A percentile compares a stretch with the other conserved stretches of the same genome.
phyloP scores from a whole-genome alignment of 2,329 filamentous ascomycete genomes.

The Fusarium pseudocircinatum region DNA sequence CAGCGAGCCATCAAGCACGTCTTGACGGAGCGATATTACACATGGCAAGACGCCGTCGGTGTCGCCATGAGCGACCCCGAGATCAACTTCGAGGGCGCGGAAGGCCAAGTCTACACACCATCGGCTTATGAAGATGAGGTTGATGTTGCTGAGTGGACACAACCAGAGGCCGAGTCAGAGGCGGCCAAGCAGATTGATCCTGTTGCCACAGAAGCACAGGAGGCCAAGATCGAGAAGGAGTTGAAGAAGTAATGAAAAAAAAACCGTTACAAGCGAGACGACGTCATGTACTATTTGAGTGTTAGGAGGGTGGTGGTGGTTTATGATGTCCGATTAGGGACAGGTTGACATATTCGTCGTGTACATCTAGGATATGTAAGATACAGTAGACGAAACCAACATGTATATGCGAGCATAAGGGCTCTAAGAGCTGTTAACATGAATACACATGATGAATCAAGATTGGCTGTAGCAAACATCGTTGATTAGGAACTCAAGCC shows the following conservation, averaged over 20 bases:
- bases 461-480: neutral
- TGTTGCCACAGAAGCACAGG: conserved; percentile 20
- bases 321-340: conserved; percentile 2
- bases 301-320: neutral
- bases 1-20: conserved; percentile 85
- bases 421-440: neutral
- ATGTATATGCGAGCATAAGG: conserved; percentile 10
- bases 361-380: conserved; percentile 43
- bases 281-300: conserved; percentile 27
- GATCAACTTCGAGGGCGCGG: conserved; percentile 64
- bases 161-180: conserved; percentile 31
- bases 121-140: conserved; percentile 50
- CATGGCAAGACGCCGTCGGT: conserved; percentile 80
- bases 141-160: conserved; percentile 39
- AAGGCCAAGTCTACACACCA: conserved; percentile 62
- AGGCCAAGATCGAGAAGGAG: conserved; percentile 37
- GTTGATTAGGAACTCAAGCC: neutral
- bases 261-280: neutral
- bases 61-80: conserved; percentile 74
- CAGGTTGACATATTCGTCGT: conserved; percentile 25
- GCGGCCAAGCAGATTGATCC: conserved; percentile 27
- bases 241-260: conserved; percentile 29
- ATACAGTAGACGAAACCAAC: conserved; percentile 34
- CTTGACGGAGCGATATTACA: conserved; percentile 87
- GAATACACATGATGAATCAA: neutral